Base-by-base conservation (phyloP, 371 early-diverging fungal genomes). In the Apophysomyces elegans region DNA sequence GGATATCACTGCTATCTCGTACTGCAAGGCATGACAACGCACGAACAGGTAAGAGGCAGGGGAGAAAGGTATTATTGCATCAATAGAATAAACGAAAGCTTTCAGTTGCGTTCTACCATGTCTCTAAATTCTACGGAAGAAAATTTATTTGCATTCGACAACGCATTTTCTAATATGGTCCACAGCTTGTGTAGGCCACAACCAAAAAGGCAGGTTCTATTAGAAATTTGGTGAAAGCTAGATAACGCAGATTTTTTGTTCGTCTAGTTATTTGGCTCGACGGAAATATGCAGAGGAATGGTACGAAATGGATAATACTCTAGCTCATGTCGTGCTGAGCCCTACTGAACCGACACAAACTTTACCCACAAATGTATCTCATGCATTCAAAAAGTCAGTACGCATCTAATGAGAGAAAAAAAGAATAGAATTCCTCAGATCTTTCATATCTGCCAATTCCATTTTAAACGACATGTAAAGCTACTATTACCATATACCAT, bases 11-110 rank as follows among this genome's bases (percentile, higher is more conserved):
- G 86, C 45, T 88, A 86, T 72, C 73, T 95, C 8, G 80, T 87
- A 4, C 73, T 85, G 16, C 79, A 81, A 38, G 93, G 93, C 62
- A 72, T 94, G 12, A 95, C 95, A 1, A 96, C 96, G 0, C 94
- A 95, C 72, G 96, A 96, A 72, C 90, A 94, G 76, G 86, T 94
- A 70, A 68, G 69, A 16, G 26, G 39, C 58, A 44, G 45, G 39
- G 9, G 41, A 32, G 41, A 46, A 37, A 4, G 5, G 9, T 35
- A 45, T 6, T n/a, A 50, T 4, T 50, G 32, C 54, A 50, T 16
- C 54, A 50, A 50, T n/a, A 50, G 7, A 11, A 21, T 50, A 21
- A 35, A 38, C 75, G 41, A 60, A 58, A 11, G 56, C 58, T 58
- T 61, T 63, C 67, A 85, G 86, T 54, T 83, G 32, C 80, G 82